These are phyloP conservation scores for Jackrogersella multiformis DNA, from an alignment of 495 filamentous ascomycete species.

Conservation along the genomic window DNA sequence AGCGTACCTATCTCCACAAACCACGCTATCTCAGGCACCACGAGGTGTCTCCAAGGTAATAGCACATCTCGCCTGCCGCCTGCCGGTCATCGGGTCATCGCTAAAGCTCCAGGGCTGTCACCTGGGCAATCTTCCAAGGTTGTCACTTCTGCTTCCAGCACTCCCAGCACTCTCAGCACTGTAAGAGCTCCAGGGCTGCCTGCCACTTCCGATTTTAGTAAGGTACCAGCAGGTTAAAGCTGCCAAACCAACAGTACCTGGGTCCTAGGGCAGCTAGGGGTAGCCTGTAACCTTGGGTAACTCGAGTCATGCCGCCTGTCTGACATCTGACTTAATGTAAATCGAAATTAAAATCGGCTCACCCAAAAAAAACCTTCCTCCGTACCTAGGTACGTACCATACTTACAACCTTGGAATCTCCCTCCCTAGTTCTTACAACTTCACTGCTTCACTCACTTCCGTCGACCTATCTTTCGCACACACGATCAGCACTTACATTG, in stretches of 20 bases:
- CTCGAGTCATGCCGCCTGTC: conserved; percentile 7
- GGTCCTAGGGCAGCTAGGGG: neutral
- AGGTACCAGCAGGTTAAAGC: neutral
- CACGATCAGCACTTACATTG: neutral
- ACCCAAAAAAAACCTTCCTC: conserved; percentile 1
- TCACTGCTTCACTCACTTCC: conserved; percentile 1
- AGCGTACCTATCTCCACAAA: neutral
- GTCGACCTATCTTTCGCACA: conserved; percentile 3
- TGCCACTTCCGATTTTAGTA: conserved; percentile 5
- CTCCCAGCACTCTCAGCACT: too few relatives aligned
- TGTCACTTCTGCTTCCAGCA: neutral
- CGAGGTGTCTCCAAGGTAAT: neutral
- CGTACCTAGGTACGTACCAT: neutral
- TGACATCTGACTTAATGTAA: conserved; percentile 27
- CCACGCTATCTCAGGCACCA: conserved; percentile 2
- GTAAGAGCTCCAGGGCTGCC: neutral
- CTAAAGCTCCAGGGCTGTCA: neutral
- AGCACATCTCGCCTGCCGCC: neutral
- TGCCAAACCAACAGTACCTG: neutral
- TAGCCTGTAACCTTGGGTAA: neutral
- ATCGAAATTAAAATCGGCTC: conserved; percentile 31
- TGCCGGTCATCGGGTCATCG: neutral
- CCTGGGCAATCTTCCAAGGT: neutral
- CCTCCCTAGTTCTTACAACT: neutral
- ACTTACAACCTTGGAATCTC: neutral